phyloP scores from a whole-genome alignment of 306 rosid genomes.

The Casuarina cunninghamiana region DNA sequence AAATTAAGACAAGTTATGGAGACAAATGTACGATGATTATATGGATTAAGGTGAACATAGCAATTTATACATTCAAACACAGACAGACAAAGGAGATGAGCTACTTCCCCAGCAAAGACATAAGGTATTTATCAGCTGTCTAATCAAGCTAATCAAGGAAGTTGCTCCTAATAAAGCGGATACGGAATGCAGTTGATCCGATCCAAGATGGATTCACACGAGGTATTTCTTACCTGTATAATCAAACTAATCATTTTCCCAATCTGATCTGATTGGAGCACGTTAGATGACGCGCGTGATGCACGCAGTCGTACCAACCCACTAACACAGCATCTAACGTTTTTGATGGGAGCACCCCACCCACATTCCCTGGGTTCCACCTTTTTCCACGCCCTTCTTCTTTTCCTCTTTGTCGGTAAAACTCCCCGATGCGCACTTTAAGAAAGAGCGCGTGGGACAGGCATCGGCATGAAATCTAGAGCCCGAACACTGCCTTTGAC shows the following conservation, averaged over 20 bases:
- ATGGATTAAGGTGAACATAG: not conserved
- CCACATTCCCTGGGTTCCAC: conserved; percentile 15
- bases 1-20: not conserved
- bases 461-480: conserved; percentile 18
- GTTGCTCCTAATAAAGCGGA: not conserved
- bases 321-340: not conserved
- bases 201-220: not conserved
- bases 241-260: not conserved
- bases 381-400: not conserved
- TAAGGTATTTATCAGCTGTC: too few relatives aligned
- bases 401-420: conserved; percentile 45
- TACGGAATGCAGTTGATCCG: not conserved
- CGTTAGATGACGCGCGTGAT: conserved; percentile 6
- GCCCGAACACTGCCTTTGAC: conserved; percentile 42
- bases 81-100: not conserved
- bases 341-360: conserved; percentile 28
- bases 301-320: not conserved
- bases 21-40: not conserved
- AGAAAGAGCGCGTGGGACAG: conserved; percentile 44
- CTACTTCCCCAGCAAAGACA: too few relatives aligned
- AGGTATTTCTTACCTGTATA: not conserved
- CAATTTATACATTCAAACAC: not conserved
- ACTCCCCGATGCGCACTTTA: conserved; percentile 41
- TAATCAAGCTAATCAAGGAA: not conserved
- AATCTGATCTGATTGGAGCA: not conserved